Base-by-base conservation (phyloP, 345 rosid species). In the Eutrema japonicum region DNA sequence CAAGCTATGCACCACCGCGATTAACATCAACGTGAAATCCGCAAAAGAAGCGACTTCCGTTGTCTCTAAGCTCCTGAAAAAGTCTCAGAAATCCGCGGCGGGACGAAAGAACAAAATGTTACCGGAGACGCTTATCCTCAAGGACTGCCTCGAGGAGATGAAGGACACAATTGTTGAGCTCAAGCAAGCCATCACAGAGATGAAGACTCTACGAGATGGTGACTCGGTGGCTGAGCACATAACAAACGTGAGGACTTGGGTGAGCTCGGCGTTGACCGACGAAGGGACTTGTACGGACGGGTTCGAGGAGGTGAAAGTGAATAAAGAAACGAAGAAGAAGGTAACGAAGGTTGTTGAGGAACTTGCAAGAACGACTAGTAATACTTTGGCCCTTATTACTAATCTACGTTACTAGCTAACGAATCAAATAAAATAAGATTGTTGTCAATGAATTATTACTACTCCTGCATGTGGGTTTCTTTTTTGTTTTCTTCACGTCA, bases 201-300 rank as follows among this genome's bases (percentile, higher is more conserved):
- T 89, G 84, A 77, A 77, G 62, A 52, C 0, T 26, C 11, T 77
- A 10, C 14, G 40, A 49, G 75, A 50, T 8, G 73, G 79, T 40
- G 38, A 53, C 0, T 70, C 72, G 3, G 6, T 52, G 61, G 70
- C 68, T 59, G 76, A 79, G 50, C 86, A 82, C 40, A 56, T 88
- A 47, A 64, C 57, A 5, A 81, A 83, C 50, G 73, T 85, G 10
- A 68, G 78, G 80, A 88, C 90, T 0, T 93, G 91, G 88, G 76
- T 83, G 6, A 89, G 96, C 70, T 85, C 90, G 0, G 91, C 93
- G 4, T 68, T 89, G 41, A 91, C 98, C 0, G 83, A 89, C 47
- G 89, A 89, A 64, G 72, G 68, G 13, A 86, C 94, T 9, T 91
- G 97, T 75, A 82, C 84, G 22, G 97, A 89, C 52, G 97, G 77